Evolutionary conservation across 768 basidiomycete genomes (phyloP).

Genomic region (Suillus brevipes): DNA sequence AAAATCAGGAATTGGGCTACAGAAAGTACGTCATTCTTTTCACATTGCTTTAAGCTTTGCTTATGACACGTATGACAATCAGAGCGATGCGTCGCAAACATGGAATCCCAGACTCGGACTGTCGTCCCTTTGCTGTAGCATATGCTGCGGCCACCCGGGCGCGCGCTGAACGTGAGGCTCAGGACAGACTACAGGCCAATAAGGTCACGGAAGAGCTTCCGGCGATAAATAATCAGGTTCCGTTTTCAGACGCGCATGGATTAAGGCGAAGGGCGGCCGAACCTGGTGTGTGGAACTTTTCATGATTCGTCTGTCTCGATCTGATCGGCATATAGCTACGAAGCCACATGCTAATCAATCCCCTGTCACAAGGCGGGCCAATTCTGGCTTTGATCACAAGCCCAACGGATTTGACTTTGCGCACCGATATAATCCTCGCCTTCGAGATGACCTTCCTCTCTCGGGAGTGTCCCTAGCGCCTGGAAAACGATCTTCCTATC

Average conservation of each 20-base stretch:
- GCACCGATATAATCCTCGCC: slow-evolving; percentile 39
- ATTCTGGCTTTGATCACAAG: slow-evolving; percentile 17
- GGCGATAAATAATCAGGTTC: slow-evolving; percentile 27
- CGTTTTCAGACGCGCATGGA: slow-evolving; percentile 38
- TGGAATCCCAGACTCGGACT: slow-evolving; percentile 83
- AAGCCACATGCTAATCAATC: slow-evolving; percentile 21
- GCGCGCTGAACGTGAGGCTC: slow-evolving; percentile 53
- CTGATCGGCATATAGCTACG: slow-evolving; percentile 28
- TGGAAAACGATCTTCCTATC: slow-evolving; percentile 23
- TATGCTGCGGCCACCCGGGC: slow-evolving; percentile 67
- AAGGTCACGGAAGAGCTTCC: slow-evolving; percentile 25
- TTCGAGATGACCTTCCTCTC: slow-evolving; percentile 14
- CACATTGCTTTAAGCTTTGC: slow-evolving; percentile 7
- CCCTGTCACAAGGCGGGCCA: slow-evolving; percentile 14
- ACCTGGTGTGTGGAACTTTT: slow-evolving; percentile 41
- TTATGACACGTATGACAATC: slow-evolving; percentile 17
- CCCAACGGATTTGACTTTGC: slow-evolving; percentile 28
- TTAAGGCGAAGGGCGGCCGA: slow-evolving; percentile 46
- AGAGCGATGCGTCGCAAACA: slow-evolving; percentile 75
- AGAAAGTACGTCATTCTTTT: slow-evolving; percentile 52
- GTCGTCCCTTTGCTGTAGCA: slow-evolving; percentile 85
- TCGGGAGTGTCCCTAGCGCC: slow-evolving; percentile 12
- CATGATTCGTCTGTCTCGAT: slow-evolving; percentile 20
- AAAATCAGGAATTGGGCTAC: slow-evolving; percentile 63
- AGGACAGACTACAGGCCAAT: slow-evolving; percentile 37